Evolutionary conservation across 768 basidiomycete genomes (phyloP), one percentile per base, ranked within the genome.

Genomic region (Cubamyces sp.): DNA sequence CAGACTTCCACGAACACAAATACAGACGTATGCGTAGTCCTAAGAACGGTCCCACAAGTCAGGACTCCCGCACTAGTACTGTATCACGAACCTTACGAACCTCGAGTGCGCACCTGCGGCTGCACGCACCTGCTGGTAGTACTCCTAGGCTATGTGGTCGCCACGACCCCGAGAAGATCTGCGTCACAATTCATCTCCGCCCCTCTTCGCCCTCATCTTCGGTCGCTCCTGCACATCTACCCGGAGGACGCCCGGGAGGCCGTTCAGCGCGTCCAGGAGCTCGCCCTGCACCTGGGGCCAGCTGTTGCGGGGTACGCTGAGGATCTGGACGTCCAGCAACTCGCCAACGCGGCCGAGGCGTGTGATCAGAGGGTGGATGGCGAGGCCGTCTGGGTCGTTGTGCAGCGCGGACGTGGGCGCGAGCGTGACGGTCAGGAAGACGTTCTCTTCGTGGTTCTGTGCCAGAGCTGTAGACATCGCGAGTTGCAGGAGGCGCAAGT

Each of bases 401-500:
- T 71, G 57, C 50, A 73, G 72, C 5, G 74, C 71, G 7, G 80
- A 79, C 0, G 71, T 65, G 1, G 76, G 66, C 15, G 74, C 69
- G 34, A 81, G 67, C 0, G 81, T 80, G 21, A 83, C 75, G 2
- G 80, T 74, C 46, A 83, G 73, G 64, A 81, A 80, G 1, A 74
- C 73, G 68, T 82, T 80, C 18, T 74, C 64, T 12, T 70, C 67
- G 68, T 79, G 69, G 65, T 82, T 71, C 23, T 79, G 69, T 14
- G 56, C 49, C 42, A 64, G 67, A 5, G 59, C 51, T 21, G 70
- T 64, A 51, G 69, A 64, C 67, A 74, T 73, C 57, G 67, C 70
- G 57, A 43, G 45, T 15, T 9, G 45, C 6, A 15, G 26, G 14
- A 23, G 5, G 48, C 9, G 47, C 25, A 3, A 25, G 16, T 23